Evolutionary conservation across 768 basidiomycete species (phyloP).

Genomic region (Leucogyrophana mollusca): DNA sequence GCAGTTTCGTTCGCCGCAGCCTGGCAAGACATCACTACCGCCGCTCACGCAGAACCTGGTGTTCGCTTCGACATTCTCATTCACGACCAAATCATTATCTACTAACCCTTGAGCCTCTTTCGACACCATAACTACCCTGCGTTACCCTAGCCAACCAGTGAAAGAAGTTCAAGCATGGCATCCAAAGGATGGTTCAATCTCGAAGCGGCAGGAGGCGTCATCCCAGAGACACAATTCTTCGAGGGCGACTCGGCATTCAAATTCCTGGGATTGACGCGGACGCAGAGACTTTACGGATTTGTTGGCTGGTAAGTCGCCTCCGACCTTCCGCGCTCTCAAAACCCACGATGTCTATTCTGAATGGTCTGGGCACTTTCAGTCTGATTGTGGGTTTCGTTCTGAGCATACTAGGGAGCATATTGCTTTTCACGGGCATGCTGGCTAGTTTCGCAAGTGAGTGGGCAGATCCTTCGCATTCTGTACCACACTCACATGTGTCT

Average conservation of each 20-base stretch:
- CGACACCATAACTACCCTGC: too few species aligned
- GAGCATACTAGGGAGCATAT: constrained; percentile 74
- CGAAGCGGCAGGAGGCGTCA: constrained; percentile 57
- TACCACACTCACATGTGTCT: constrained; percentile 1
- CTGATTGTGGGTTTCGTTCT: constrained; percentile 73
- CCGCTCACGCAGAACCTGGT: too few species aligned
- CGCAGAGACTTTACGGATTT: constrained; percentile 85
- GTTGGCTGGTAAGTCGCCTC: constrained; percentile 61
- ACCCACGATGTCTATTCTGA: too few species aligned
- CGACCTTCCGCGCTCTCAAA: neutral
- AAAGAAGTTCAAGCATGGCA: constrained; percentile 46
- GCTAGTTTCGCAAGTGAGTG: constrained; percentile 73
- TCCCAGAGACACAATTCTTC: constrained; percentile 81
- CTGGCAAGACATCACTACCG: too few species aligned
- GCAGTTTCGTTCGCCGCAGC: too few species aligned
- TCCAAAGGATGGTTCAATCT: constrained; percentile 87
- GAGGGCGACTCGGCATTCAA: constrained; percentile 89
- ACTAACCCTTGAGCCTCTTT: too few species aligned
- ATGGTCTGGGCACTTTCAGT: too few species aligned
- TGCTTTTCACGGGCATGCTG: constrained; percentile 72
- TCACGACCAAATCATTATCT: too few species aligned
- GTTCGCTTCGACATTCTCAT: too few species aligned
- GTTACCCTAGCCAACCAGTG: too few species aligned
- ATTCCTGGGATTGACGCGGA: constrained; percentile 74
- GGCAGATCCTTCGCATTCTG: neutral